phyloP scores from a whole-genome alignment of 495 filamentous ascomycete genomes.

The Trichoderma erinaceum region DNA sequence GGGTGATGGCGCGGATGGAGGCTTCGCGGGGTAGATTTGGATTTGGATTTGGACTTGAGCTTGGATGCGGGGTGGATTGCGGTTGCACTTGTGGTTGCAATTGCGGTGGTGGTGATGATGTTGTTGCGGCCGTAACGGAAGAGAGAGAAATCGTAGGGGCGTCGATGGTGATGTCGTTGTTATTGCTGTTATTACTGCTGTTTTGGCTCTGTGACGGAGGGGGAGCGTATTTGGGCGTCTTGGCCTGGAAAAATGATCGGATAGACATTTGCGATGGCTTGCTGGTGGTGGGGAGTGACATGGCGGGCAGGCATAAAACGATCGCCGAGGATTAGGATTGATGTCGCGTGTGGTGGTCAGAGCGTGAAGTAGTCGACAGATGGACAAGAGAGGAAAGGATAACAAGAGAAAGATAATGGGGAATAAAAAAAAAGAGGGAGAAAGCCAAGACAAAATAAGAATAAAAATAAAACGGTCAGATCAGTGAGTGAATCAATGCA shows the following conservation, averaged over 20 bases:
- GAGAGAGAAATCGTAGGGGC: not conserved
- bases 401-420: not conserved
- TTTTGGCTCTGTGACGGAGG: constrained; percentile 24
- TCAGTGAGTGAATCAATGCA: constrained; percentile 1
- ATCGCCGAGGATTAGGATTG: constrained; percentile 13
- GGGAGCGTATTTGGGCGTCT: constrained; percentile 35
- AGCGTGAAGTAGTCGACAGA: not conserved
- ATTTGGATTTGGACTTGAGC: constrained; percentile 3
- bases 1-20: constrained; percentile 52
- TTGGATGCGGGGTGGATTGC: not conserved
- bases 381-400: not conserved
- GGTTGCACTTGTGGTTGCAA: not conserved
- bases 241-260: constrained; percentile 44
- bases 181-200: not conserved
- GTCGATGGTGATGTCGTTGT: constrained; percentile 19
- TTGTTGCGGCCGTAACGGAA: no score
- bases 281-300: constrained; percentile 29
- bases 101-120: constrained; percentile 12
- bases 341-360: not conserved
- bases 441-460: not conserved
- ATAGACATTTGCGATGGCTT: constrained; percentile 40
- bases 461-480: not conserved
- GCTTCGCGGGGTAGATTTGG: constrained; percentile 41
- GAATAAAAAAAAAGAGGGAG: not conserved
- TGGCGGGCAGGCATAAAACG: constrained; percentile 17